phyloP scores from a whole-genome alignment of 2,329 filamentous ascomycete genomes.

The Boeremia exigua region DNA sequence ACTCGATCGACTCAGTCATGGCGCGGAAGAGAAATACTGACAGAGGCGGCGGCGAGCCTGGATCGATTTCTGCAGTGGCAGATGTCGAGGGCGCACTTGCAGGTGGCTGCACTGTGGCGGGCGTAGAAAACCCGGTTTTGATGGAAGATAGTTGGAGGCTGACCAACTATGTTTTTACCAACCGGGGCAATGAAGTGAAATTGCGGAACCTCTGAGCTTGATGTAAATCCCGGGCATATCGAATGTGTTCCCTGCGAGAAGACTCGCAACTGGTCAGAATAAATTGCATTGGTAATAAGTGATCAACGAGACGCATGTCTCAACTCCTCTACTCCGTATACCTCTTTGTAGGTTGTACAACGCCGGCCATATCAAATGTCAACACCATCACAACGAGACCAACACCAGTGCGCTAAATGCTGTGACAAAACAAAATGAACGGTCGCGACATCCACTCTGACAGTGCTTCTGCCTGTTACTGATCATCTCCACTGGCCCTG shows the following conservation, averaged over 20 bases:
- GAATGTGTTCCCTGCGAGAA: not conserved
- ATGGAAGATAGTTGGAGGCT: too few relatives aligned
- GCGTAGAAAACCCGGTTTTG: too few relatives aligned
- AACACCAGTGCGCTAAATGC: constrained; percentile 20
- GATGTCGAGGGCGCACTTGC: too few relatives aligned
- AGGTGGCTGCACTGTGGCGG: too few relatives aligned
- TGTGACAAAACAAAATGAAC: constrained; percentile 8
- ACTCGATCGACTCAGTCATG: not conserved
- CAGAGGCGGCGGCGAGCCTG: too few relatives aligned
- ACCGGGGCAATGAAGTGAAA: too few relatives aligned
- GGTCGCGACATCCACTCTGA: not conserved
- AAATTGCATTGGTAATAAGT: constrained; percentile 1
- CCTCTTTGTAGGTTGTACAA: constrained; percentile 1
- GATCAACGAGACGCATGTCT: not conserved
- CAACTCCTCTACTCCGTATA: constrained; percentile 3
- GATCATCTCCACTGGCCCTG: constrained; percentile 80
- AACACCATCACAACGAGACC: not conserved
- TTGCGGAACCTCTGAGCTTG: not conserved
- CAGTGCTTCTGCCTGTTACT: not conserved
- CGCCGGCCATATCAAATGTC: constrained; percentile 4
- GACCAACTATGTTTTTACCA: too few relatives aligned
- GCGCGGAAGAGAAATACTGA: not conserved
- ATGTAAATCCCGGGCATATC: not conserved
- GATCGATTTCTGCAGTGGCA: too few relatives aligned
- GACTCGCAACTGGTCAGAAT: not conserved